A percentile compares a stretch with the other conserved stretches of the same genome.
phyloP scores from a whole-genome alignment of 495 filamentous ascomycete species.

The Pyrenula massariospora region DNA sequence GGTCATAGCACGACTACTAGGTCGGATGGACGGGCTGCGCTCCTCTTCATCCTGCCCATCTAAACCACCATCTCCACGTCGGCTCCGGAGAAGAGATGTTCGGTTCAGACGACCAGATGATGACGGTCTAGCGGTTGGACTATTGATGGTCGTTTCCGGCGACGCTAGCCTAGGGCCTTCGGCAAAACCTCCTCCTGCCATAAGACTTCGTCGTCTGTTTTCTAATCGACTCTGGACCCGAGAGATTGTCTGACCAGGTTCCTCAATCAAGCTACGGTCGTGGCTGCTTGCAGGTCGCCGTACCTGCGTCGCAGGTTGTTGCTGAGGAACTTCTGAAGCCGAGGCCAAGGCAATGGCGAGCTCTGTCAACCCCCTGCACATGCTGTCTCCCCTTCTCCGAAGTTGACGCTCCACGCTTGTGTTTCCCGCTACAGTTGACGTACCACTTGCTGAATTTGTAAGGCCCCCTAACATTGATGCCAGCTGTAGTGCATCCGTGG shows the following conservation, averaged over 20 bases:
- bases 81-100: background rate
- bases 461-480: conserved; percentile 59
- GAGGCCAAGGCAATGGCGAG: conserved; percentile 78
- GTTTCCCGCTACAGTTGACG: conserved; percentile 51
- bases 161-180: background rate
- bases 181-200: background rate
- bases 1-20: conserved; percentile 20
- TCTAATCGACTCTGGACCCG: conserved; percentile 4
- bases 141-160: background rate
- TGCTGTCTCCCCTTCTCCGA: conserved; percentile 78
- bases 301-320: conserved; percentile 8
- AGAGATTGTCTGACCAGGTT: background rate
- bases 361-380: conserved; percentile 88
- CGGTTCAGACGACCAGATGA: conserved; percentile 6
- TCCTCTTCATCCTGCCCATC: background rate
- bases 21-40: background rate
- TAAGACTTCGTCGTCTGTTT: background rate
- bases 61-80: background rate
- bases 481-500: conserved; percentile 67
- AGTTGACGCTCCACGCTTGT: conserved; percentile 64
- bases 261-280: conserved; percentile 1
- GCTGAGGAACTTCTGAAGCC: conserved; percentile 21
- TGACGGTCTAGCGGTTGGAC: background rate
- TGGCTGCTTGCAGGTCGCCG: conserved; percentile 18
- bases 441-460: conserved; percentile 42